Evolutionary conservation across 352 stramenopile species (phyloP).

Genomic region (Globisporangium abappressorium): DNA sequence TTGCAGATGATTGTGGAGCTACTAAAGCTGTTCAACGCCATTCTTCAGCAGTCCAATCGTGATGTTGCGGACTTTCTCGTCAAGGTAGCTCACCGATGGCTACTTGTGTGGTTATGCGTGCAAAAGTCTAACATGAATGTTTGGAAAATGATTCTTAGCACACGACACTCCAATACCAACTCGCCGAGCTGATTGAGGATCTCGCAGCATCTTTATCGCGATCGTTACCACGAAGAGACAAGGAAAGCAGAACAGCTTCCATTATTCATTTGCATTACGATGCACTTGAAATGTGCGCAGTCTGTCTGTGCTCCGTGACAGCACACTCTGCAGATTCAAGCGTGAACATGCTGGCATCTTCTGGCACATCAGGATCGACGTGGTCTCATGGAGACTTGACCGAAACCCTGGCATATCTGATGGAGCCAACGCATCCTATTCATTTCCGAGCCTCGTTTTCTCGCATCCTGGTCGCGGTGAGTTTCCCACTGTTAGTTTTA

Average conservation of each 20-base stretch:
- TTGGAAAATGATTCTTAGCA: conserved; percentile 24
- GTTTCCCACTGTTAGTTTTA: conserved; percentile 7
- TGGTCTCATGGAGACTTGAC: neutral
- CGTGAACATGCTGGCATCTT: neutral
- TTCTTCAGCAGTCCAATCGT: conserved; percentile 22
- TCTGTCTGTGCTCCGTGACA: conserved; percentile 8
- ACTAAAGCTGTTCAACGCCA: conserved; percentile 32
- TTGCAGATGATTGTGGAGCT: conserved; percentile 37
- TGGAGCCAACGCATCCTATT: conserved; percentile 29
- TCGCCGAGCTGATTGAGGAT: conserved; percentile 39
- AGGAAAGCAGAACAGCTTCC: neutral
- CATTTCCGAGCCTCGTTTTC: conserved; percentile 39
- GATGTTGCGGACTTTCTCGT: conserved; percentile 29
- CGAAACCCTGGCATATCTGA: conserved; percentile 15
- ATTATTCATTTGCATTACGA: conserved; percentile 14
- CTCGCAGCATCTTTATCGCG: conserved; percentile 22
- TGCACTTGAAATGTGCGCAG: conserved; percentile 14
- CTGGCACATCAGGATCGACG: neutral
- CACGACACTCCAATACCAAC: conserved; percentile 36
- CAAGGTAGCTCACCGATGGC: conserved; percentile 21
- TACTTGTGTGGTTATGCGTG: neutral
- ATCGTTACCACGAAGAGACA: neutral
- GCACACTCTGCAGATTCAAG: neutral
- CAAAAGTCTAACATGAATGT: conserved; percentile 1
- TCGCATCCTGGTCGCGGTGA: conserved; percentile 32